Evolutionary conservation across 768 basidiomycete genomes (phyloP), one percentile per base, ranked within the genome.

Genomic region (Leccinum imitatum): DNA sequence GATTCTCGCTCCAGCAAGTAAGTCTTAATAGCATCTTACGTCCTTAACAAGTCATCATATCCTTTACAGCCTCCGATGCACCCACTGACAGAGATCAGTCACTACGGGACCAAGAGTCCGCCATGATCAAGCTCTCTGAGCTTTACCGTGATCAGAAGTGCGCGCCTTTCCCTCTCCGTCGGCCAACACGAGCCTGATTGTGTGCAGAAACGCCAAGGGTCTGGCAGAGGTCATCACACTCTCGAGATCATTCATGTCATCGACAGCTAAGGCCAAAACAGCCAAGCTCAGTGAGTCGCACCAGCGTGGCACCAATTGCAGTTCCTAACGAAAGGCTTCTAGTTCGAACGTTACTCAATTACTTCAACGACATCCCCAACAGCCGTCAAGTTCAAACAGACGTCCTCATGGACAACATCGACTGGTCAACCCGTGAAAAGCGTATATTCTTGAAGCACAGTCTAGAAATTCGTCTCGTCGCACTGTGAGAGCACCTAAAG

Each of bases 201-300:
- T 30, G 56, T 23, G 21, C 64, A 97, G 94, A 68, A 90, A 98
- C 78, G 87, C 91, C 19, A 74, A 87, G 61, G 91, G 90, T 17
- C 80, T 98, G 3, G 92, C 94, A 10, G 84, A 93, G 57, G 87
- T 96, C 39, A 91, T 97, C 57, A 90, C 86, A 0, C 80, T 89
- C 27, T 93, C 92, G 0, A 79, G 94, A 53, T 80, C 85, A 0
- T 94, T 95, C 79, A 91, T 96, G 84, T 87, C 91, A 0, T 89
- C 90, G n/a, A 91, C 93, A 0, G 95, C 95, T 15, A 98, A 98
- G 75, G 95, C 95, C 1, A 97, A 98, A 76, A 97, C 96, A 0
- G 95, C 95, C 3, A 96, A 96, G 77, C 85, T 98, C 63, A 96
- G 94, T 94, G 62, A 66, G 60, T 53, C 27, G 21, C 15, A 33